These are phyloP conservation scores for Beauveria sp. DNA, from an alignment of 2,329 filamentous ascomycete species.

Conservation along the genomic window DNA sequence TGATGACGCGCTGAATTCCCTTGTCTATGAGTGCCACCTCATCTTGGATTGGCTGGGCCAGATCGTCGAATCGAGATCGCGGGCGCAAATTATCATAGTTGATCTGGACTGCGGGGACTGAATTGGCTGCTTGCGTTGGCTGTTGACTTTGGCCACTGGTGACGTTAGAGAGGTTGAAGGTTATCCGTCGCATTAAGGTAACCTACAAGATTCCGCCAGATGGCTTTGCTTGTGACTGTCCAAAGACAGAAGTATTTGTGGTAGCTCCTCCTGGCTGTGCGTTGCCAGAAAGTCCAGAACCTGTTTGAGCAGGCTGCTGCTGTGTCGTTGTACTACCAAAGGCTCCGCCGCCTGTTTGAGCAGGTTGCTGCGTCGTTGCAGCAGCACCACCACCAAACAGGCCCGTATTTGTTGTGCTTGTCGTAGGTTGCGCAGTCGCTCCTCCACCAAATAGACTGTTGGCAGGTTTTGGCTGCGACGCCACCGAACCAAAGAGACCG, in stretches of 20 bases:
- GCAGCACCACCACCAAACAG: conserved; percentile 18
- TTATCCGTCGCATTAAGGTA: neutral
- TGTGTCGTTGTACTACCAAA: conserved; percentile 15
- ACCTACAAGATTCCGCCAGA: conserved; percentile 26
- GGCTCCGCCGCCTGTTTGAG: conserved; percentile 18
- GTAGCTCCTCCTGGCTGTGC: conserved; percentile 14
- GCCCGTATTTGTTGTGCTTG: conserved; percentile 17
- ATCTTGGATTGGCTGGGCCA: conserved; percentile 72
- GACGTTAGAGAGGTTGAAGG: neutral
- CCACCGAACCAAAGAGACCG: conserved; percentile 19
- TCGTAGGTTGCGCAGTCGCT: conserved; percentile 17
- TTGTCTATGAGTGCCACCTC: conserved; percentile 72
- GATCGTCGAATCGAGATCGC: conserved; percentile 87
- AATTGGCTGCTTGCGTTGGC: conserved; percentile 25
- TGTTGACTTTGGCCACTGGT: conserved; percentile 5
- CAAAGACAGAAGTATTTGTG: conserved; percentile 21
- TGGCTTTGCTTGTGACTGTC: conserved; percentile 27
- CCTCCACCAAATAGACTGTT: conserved; percentile 18
- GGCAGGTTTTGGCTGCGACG: conserved; percentile 15
- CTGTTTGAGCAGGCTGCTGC: conserved; percentile 15
- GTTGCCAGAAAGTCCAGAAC: conserved; percentile 24
- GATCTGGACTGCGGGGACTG: conserved; percentile 67
- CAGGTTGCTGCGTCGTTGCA: neutral
- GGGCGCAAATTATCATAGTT: conserved; percentile 71
- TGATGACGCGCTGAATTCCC: conserved; percentile 72